A percentile compares a stretch with the other conserved stretches of the same genome.
Evolutionary conservation across 2,329 filamentous ascomycete species (phyloP).

Genomic region (Colletotrichum liriopes): DNA sequence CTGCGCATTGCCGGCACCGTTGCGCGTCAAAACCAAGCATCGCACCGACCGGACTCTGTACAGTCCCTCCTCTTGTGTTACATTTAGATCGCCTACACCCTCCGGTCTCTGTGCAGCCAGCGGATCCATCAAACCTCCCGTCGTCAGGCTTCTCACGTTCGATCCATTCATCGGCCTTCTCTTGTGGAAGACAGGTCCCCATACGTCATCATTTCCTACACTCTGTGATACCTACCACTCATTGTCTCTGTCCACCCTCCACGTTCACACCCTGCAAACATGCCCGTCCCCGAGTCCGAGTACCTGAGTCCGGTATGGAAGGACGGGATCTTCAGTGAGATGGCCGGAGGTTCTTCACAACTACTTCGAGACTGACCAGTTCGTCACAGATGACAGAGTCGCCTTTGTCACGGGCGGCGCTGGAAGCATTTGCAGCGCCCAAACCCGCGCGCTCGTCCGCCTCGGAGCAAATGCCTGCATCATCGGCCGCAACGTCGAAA

Average conservation of each 20-base stretch:
- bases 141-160: background rate
- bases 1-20: conserved; percentile 21
- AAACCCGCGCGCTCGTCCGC: conserved; percentile 91
- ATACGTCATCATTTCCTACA: conserved; percentile 8
- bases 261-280: conserved; percentile 51
- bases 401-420: conserved; percentile 96
- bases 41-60: conserved; percentile 10
- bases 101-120: conserved; percentile 18
- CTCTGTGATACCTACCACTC: conserved; percentile 5
- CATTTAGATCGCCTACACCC: background rate
- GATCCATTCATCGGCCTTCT: conserved; percentile 1
- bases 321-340: conserved; percentile 86
- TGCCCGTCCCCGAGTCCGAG: conserved; percentile 80
- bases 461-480: conserved; percentile 96
- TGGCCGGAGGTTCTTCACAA: background rate
- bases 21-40: conserved; percentile 10
- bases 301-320: conserved; percentile 89
- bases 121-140: conserved; percentile 1
- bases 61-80: conserved; percentile 15
- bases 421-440: conserved; percentile 93
- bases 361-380: conserved; percentile 35
- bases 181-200: conserved; percentile 14
- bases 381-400: conserved; percentile 80
- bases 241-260: conserved; percentile 3
- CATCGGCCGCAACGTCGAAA: conserved; percentile 88